Conservation (phyloP, 345 rosid species). For the Aegle marmelos region DNA sequence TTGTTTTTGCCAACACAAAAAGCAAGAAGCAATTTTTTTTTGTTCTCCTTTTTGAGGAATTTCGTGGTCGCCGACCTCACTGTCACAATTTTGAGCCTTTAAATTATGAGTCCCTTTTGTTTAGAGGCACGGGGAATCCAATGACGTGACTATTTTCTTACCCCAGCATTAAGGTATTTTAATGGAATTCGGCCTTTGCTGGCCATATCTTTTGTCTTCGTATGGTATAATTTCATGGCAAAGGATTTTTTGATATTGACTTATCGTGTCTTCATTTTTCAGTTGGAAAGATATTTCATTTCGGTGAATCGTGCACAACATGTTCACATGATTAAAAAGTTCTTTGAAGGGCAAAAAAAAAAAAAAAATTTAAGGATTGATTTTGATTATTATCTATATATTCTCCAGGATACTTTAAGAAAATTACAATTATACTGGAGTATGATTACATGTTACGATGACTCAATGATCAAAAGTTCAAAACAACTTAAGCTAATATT, state of each 20-base stretch:
- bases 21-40: not conserved
- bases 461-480: too few species aligned
- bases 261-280: not conserved
- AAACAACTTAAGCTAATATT: too few species aligned
- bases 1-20: not conserved
- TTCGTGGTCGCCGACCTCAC: not conserved
- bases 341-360: too few species aligned
- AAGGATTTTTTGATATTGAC: not conserved
- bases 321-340: too few species aligned
- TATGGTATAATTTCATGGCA: not conserved
- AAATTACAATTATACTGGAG: too few species aligned
- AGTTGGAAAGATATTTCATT: too few species aligned
- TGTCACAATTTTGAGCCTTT: not conserved
- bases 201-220: not conserved
- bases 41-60: not conserved
- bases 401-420: too few species aligned
- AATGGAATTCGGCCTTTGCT: not conserved
- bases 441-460: too few species aligned
- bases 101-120: not conserved
- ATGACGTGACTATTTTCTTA: slow-evolving; percentile 2
- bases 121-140: slow-evolving; percentile 4
- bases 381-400: too few species aligned
- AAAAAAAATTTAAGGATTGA: too few species aligned
- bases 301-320: too few species aligned
- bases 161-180: not conserved